Evolutionary conservation across 805 yeast species (phyloP).

Genomic region (Candida wancherniae): DNA sequence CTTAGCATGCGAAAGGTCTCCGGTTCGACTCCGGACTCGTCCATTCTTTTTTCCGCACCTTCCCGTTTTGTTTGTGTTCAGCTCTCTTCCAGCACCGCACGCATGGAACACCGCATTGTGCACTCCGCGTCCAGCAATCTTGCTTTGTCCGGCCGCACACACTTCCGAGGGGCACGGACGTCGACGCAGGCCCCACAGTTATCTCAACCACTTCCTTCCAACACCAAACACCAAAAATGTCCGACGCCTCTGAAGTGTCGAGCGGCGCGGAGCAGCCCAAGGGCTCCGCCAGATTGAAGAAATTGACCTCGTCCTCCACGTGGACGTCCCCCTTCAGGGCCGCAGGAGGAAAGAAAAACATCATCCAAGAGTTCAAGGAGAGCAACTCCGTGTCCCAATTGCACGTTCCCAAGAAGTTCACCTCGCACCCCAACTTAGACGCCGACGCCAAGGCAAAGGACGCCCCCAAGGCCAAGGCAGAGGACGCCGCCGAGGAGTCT

Average conservation of each 20-base stretch:
- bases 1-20: constrained; percentile 77
- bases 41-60: constrained; percentile 39
- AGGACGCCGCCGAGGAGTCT: not conserved
- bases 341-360: constrained; percentile 23
- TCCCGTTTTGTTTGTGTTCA: not conserved
- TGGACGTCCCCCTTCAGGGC: constrained; percentile 43
- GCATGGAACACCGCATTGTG: too few species aligned
- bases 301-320: constrained; percentile 22
- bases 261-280: constrained; percentile 9
- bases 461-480: constrained; percentile 4
- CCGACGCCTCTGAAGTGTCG: constrained; percentile 8
- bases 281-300: constrained; percentile 16
- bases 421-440: constrained; percentile 36
- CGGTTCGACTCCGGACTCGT: constrained; percentile 75
- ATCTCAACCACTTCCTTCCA: too few species aligned
- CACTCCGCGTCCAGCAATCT: too few species aligned
- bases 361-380: constrained; percentile 31
- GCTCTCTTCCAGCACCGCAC: too few species aligned
- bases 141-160: too few species aligned
- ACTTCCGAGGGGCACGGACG: too few species aligned
- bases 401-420: constrained; percentile 37
- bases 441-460: constrained; percentile 8
- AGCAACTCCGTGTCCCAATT: constrained; percentile 29
- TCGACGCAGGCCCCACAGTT: too few species aligned
- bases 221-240: constrained; percentile 6